phyloP scores from a whole-genome alignment of 306 rosid genomes.

The Oemleria cerasiformis region DNA sequence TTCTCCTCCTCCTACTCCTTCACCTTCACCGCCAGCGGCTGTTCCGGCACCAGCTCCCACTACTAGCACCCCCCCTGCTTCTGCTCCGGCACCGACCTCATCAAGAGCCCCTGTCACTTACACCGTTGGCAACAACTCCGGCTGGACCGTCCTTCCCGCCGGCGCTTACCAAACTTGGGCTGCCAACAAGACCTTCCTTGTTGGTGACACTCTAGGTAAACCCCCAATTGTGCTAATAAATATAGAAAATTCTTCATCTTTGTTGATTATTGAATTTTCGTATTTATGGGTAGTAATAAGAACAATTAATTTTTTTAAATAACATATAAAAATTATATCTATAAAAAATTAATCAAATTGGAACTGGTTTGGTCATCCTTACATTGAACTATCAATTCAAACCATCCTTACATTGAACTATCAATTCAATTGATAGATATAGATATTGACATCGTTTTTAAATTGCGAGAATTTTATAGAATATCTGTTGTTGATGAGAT shows the following conservation, averaged over 20 bases:
- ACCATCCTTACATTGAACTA: no score
- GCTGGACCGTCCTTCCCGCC: conserved; percentile 49
- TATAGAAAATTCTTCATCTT: neutral
- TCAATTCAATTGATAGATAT: no score
- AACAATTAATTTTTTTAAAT: no score
- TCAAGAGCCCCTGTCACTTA: conserved; percentile 25
- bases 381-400: no score
- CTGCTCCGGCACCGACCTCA: conserved; percentile 22
- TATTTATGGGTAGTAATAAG: no score
- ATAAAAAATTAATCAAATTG: no score
- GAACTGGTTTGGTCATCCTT: no score
- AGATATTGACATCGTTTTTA: no score
- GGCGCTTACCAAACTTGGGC: conserved; percentile 58
- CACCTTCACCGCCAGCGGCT: conserved; percentile 15
- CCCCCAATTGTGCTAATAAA: neutral
- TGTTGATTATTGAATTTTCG: no score
- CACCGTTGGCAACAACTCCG: conserved; percentile 19
- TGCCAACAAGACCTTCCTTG: conserved; percentile 34
- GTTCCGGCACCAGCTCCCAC: conserved; percentile 29
- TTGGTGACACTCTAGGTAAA: conserved; percentile 42
- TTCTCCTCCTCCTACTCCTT: conserved; percentile 18
- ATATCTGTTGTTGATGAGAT: no score
- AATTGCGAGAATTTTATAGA: no score
- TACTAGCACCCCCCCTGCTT: neutral
- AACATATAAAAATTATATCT: no score